Base-by-base conservation (phyloP, 306 rosid genomes). In the Vigna nakashimae region DNA sequence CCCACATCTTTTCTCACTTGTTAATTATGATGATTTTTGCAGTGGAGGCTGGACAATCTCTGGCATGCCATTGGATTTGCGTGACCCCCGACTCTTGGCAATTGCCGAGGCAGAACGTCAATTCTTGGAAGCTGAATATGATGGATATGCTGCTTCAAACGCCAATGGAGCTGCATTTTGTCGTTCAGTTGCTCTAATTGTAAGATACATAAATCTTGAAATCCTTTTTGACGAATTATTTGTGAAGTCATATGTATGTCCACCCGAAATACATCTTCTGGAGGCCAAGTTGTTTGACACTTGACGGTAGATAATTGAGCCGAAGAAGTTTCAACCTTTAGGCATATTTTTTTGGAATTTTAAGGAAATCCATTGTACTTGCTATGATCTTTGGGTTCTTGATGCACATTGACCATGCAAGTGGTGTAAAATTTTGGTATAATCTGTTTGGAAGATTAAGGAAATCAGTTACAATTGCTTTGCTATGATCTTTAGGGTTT, bases 31-130 rank as follows among this genome's bases (percentile, higher is more conserved):
- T 62, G 5, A 43, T 75, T 80, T 75, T 74, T 80, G 34, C 86
- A 91, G 96, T 53, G 93, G 97, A 67, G 97, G 97, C 68, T 93
- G 98, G 98, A 89, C 98, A 45, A 86, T 93, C 66, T 89, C 98
- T 74, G 97, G 97, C 71, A 82, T 93, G 22, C 98, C 98, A 34
- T 84, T 93, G 90, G 93, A 89, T 76, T 83, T 93, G 85, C 90
- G 84, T 3, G 96, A 93, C 84, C 97, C 98, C 59, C 94, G 95
- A 24, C 85, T 93, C 62, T 80, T 91, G 88, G 92, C 98, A 55
- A 89, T 93, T 81, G 88, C 98, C 10, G 98, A 91, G 80, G 94
- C 97, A 32, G 97, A 93, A 46, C 94, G 89, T 52, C 92, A 88
- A 55, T 85, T 88, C 86, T 74, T 91, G 86, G 95, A 93, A 80